Conservation (phyloP, 352 stramenopile species). For the Phytopythium vexans region DNA sequence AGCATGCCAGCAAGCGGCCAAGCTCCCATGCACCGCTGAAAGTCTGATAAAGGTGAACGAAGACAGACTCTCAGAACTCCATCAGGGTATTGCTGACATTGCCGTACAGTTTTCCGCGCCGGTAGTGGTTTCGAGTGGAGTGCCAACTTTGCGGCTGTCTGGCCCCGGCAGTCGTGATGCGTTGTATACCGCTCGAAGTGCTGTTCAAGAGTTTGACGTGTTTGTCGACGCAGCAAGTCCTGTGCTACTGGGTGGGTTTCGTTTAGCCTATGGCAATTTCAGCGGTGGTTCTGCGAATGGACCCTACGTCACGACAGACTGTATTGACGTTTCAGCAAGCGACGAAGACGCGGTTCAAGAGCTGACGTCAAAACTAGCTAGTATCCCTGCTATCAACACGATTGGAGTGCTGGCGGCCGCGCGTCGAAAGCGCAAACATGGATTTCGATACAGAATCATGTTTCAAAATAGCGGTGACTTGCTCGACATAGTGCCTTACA, state of each 20-base stretch:
- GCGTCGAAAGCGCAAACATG: slow-evolving; percentile 23
- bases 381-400: slow-evolving; percentile 44
- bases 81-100: slow-evolving; percentile 42
- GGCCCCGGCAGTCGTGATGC: slow-evolving; percentile 29
- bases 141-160: slow-evolving; percentile 36
- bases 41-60: slow-evolving; percentile 41
- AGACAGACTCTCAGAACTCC: slow-evolving; percentile 34
- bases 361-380: slow-evolving; percentile 28
- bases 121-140: slow-evolving; percentile 29
- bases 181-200: slow-evolving; percentile 38
- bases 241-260: slow-evolving; percentile 42
- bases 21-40: slow-evolving; percentile 25
- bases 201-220: slow-evolving; percentile 60
- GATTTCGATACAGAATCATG: slow-evolving; percentile 46
- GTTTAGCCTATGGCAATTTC: slow-evolving; percentile 60
- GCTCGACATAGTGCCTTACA: slow-evolving; percentile 42
- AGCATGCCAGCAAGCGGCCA: slow-evolving; percentile 16
- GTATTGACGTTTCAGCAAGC: slow-evolving; percentile 38
- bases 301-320: slow-evolving; percentile 37
- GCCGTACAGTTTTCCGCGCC: slow-evolving; percentile 50
- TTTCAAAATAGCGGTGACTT: slow-evolving; percentile 54
- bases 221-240: slow-evolving; percentile 40
- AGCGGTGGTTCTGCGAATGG: slow-evolving; percentile 16
- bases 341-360: slow-evolving; percentile 45
- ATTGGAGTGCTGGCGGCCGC: slow-evolving; percentile 44